A percentile compares a stretch with the other conserved stretches of the same genome.
Conservation (phyloP, 371 early-diverging fungal species). For the Basidiobolus heterosporus region DNA sequence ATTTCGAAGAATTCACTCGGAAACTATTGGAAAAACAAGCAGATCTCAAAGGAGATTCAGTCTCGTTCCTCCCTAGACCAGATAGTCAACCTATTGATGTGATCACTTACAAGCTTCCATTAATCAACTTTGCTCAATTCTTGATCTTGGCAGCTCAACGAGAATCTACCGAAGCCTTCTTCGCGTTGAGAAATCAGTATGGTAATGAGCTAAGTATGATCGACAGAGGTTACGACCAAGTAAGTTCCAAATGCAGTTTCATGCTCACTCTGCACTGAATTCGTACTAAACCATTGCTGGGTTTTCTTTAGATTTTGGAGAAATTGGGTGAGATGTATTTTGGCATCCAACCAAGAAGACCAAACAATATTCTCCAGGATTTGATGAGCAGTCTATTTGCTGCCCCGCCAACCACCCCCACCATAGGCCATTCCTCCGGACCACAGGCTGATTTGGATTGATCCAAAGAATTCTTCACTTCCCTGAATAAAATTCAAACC, state of each 20-base stretch:
- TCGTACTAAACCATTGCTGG: not conserved
- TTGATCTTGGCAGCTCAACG: slow-evolving; percentile 50
- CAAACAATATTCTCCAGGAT: slow-evolving; percentile 49
- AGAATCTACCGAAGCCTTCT: slow-evolving; percentile 8
- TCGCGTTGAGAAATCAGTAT: not conserved
- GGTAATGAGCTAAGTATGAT: not conserved
- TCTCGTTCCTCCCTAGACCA: slow-evolving; percentile 17
- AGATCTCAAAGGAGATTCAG: slow-evolving; percentile 12
- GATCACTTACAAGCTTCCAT: slow-evolving; percentile 31
- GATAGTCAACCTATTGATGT: slow-evolving; percentile 14
- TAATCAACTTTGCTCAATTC: slow-evolving; percentile 54
- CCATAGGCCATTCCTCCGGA: too few relatives aligned
- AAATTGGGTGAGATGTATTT: slow-evolving; percentile 49
- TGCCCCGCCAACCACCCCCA: slow-evolving; percentile 12
- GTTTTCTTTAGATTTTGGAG: slow-evolving; percentile 24
- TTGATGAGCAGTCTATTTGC: slow-evolving; percentile 53
- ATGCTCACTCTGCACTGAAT: not conserved
- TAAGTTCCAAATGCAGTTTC: not conserved
- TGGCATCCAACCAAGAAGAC: slow-evolving; percentile 41
- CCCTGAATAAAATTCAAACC: too few relatives aligned
- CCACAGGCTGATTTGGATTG: too few relatives aligned
- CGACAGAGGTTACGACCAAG: not conserved
- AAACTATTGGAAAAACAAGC: slow-evolving; percentile 13
- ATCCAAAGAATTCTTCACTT: too few relatives aligned
- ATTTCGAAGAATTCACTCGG: slow-evolving; percentile 36